These are phyloP conservation scores for Eutrema salsugineum DNA, from an alignment of 441 rosid genomes.

Conservation along the genomic window DNA sequence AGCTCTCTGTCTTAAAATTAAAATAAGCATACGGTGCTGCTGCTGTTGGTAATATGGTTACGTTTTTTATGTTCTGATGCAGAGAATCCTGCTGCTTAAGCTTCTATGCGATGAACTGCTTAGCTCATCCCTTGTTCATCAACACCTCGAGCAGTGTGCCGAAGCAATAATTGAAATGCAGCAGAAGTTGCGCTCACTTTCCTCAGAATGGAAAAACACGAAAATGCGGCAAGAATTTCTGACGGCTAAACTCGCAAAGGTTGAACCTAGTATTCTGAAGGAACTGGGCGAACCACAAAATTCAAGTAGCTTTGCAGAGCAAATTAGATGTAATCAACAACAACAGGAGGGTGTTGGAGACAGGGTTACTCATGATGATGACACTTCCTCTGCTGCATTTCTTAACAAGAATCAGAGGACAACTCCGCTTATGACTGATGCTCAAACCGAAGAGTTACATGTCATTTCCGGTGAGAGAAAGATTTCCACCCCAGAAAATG, in stretches of 20 bases:
- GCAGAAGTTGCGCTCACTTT: conserved; percentile 78
- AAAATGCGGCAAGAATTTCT: conserved; percentile 72
- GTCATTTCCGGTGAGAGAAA: conserved; percentile 32
- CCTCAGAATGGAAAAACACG: conserved; percentile 62
- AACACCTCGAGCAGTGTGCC: conserved; percentile 90
- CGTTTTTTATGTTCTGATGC: conserved; percentile 40
- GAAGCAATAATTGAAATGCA: conserved; percentile 77
- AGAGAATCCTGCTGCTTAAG: conserved; percentile 84
- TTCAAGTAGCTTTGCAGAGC: conserved; percentile 19
- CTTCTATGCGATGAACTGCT: conserved; percentile 93
- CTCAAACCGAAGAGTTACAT: conserved; percentile 28
- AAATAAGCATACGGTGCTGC: conserved; percentile 7
- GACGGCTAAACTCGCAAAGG: conserved; percentile 59
- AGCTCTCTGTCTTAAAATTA: not conserved
- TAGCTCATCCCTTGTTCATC: conserved; percentile 75
- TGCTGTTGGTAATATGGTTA: conserved; percentile 7
- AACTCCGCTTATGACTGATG: conserved; percentile 4
- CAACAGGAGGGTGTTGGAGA: conserved; percentile 35
- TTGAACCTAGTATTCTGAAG: conserved; percentile 35
- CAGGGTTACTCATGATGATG: conserved; percentile 37
- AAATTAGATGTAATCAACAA: conserved; percentile 28
- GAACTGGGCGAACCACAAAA: conserved; percentile 42
- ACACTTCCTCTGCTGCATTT: conserved; percentile 27
- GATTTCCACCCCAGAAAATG: conserved; percentile 34
- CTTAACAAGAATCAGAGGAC: conserved; percentile 8